Evolutionary conservation across 108 stramenopile genomes (phyloP), one percentile per base, ranked within the genome.

Genomic region (Fistulifera pelliculosa): DNA sequence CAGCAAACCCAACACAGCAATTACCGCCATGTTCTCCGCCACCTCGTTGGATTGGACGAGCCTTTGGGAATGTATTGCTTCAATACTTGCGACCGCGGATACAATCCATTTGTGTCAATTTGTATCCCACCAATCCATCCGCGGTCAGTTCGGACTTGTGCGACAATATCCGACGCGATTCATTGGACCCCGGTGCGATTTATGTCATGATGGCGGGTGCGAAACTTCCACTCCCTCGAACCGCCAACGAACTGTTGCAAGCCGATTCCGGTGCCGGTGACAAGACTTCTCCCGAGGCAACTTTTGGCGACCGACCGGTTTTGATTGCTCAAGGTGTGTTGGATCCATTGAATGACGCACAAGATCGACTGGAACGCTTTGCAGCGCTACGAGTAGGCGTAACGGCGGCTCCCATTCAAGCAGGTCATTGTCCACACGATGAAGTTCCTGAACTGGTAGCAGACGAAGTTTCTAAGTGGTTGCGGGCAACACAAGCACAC

Each of bases 371-470:
- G 22, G 27, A 51, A 26, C 26, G 54, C 14, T 52, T 77, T 52
- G 61, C 54, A 16, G 41, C 51, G 4, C 39, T 77, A 4, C 56
- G 76, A 18, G 18, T 28, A 6, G 69, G 69, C 0, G 66, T 77
- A 26, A 54, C 38, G 14, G 58, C 70, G 14, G 59, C 41, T 25
- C 55, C 54, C n/a, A 47, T 77, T 14, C 49, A 77, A 26, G 76
- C 47, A 14, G 76, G 76, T 38, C 76, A 77, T 44, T 77, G 76
- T 58, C 71, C 72, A 0, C 76, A 77, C 43, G 76, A 77, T 47
- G 76, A 77, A 47, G 19, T 73, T 27, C 74, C 74, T 0, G 38
- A 49, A 0, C 31, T 60, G 2, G 62, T 67, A 12, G 64, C 62
- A 12, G 6, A 16, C 21, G 24, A 56, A 7, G 52, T 75, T 5